phyloP scores from a whole-genome alignment of 352 stramenopile species.

The Phytophthora europaea region DNA sequence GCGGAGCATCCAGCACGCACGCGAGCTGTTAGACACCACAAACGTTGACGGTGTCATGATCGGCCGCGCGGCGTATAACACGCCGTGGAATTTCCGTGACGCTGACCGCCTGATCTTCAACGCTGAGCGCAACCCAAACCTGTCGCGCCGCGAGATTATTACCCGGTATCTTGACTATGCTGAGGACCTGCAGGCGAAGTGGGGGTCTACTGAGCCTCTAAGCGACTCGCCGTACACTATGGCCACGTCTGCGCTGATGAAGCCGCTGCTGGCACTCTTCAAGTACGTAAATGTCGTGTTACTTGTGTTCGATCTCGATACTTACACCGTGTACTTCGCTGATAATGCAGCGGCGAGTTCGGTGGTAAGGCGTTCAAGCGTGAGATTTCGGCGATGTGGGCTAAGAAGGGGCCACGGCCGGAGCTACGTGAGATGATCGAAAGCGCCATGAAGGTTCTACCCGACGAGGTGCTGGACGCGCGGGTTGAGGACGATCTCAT shows the following conservation, averaged over 20 bases:
- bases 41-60: conserved; percentile 93
- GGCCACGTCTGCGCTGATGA: conserved; percentile 84
- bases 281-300: conserved; percentile 55
- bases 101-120: conserved; percentile 89
- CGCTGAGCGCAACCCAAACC: conserved; percentile 71
- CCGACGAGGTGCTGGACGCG: conserved; percentile 77
- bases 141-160: conserved; percentile 90
- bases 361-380: conserved; percentile 88
- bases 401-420: conserved; percentile 67
- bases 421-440: conserved; percentile 83
- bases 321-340: not conserved
- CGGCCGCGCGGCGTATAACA: conserved; percentile 90
- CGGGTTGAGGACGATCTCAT: conserved; percentile 72
- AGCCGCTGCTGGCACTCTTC: conserved; percentile 81
- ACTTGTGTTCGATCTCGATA: not conserved
- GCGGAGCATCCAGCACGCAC: conserved; percentile 92
- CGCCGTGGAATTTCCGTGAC: conserved; percentile 89
- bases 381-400: conserved; percentile 74
- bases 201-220: conserved; percentile 61
- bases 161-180: conserved; percentile 90
- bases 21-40: conserved; percentile 85
- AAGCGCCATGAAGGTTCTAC: conserved; percentile 70
- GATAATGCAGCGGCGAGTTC: conserved; percentile 62
- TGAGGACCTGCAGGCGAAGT: conserved; percentile 78
- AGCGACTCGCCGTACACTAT: conserved; percentile 73